Evolutionary conservation across 139 green algal species (phyloP).

Genomic region (Chlorella vulgaris): DNA sequence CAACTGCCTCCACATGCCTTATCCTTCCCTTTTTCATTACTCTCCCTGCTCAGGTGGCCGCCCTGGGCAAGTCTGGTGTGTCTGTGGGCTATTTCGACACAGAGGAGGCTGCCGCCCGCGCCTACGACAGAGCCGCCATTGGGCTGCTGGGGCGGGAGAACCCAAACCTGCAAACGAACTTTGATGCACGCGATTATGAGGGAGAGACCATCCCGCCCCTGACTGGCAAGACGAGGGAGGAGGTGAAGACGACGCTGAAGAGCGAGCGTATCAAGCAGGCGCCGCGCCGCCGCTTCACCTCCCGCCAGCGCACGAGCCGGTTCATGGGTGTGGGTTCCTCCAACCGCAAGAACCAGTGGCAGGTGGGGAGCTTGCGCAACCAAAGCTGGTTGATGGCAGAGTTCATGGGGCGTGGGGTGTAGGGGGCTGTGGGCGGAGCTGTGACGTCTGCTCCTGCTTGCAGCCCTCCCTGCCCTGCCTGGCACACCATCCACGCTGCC

Average conservation of each 20-base stretch:
- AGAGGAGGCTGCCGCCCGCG: conserved; percentile 59
- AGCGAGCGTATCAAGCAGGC: conserved; percentile 72
- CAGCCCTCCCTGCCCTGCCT: too few species aligned
- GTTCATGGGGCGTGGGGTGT: too few species aligned
- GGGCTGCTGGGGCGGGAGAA: conserved; percentile 67
- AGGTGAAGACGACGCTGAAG: conserved; percentile 78
- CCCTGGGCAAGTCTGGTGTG: conserved; percentile 70
- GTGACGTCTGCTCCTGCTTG: too few species aligned
- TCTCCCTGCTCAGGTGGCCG: conserved; percentile 67
- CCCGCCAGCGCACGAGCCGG: conserved; percentile 62
- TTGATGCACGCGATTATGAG: conserved; percentile 41
- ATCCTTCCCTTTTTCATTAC: too few species aligned
- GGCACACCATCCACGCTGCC: too few species aligned
- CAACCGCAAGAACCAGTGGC: conserved; percentile 82
- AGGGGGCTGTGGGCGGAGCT: too few species aligned
- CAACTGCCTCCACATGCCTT: too few species aligned
- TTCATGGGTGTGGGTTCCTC: conserved; percentile 77
- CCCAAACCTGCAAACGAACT: conserved; percentile 59
- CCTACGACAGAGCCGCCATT: conserved; percentile 75
- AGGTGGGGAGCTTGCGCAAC: not conserved
- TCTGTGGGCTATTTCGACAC: conserved; percentile 73
- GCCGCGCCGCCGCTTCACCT: conserved; percentile 57
- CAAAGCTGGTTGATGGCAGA: not conserved
- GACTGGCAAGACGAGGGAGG: conserved; percentile 68
- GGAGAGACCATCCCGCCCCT: conserved; percentile 50